Evolutionary conservation across 352 stramenopile genomes (phyloP).

Genomic region (Proteromonas lacertae): DNA sequence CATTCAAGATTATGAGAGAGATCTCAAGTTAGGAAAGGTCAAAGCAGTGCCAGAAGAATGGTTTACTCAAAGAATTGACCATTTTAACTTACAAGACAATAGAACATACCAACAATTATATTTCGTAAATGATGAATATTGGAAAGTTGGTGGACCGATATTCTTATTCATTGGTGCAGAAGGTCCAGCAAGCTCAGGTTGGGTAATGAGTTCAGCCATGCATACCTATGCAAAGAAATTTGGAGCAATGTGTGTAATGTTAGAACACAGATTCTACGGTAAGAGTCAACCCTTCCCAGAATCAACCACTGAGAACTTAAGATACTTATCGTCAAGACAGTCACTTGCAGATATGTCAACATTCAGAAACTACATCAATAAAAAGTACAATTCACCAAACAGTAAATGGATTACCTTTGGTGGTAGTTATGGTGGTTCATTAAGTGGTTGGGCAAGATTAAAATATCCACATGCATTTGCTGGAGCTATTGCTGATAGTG

Average conservation of each 20-base stretch:
- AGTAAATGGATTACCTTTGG: slow-evolving; percentile 23
- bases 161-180: slow-evolving; percentile 8
- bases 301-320: slow-evolving; percentile 29
- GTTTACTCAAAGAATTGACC: slow-evolving; percentile 20
- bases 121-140: slow-evolving; percentile 1
- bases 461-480: slow-evolving; percentile 14
- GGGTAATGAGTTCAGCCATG: slow-evolving; percentile 1
- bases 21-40: too few relatives aligned
- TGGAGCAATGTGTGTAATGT: slow-evolving; percentile 23
- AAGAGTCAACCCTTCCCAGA: slow-evolving; percentile 31
- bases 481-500: slow-evolving; percentile 33
- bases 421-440: slow-evolving; percentile 38
- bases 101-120: slow-evolving; percentile 16
- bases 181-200: slow-evolving; percentile 1
- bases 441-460: slow-evolving; percentile 28
- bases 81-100: slow-evolving; percentile 13
- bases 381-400: slow-evolving; percentile 3
- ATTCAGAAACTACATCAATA: slow-evolving; percentile 13
- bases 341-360: slow-evolving; percentile 12
- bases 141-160: slow-evolving; percentile 12
- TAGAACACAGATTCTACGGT: slow-evolving; percentile 45
- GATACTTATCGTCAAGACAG: slow-evolving; percentile 30
- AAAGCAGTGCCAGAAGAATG: too few relatives aligned
- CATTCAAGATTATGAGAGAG: too few relatives aligned
- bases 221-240: slow-evolving; percentile 26